Base-by-base conservation (phyloP, 2,329 filamentous ascomycete genomes). In the Ascochyta rabiei region DNA sequence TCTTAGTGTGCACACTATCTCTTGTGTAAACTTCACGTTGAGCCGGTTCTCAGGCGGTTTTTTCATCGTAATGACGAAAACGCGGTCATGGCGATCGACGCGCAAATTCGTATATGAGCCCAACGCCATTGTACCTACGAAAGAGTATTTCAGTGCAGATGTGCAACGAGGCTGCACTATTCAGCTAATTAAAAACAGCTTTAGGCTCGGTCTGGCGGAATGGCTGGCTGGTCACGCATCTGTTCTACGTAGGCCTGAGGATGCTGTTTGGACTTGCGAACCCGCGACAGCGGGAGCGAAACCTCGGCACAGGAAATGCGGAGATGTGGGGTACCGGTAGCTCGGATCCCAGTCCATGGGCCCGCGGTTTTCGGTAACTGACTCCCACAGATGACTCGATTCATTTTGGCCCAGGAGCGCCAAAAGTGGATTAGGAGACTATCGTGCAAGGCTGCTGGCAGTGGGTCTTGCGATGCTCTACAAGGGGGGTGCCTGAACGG, bases 1-100 rank as follows among this genome's bases (percentile, higher is more conserved):
- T 59, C 77, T 77, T 50, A 82, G 79, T 2, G 81, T 80, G 30
- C 72, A 66, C 57, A 84, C 84, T 33, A 84, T 77, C 56, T 82
- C 80, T 65, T 84, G 82, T 37, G 79, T 79, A 57, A 79, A 83
- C 7, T 68, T 70, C 15, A 76, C 74, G 62, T 81, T 82, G 42
- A 84, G 64, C 19, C 82, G 76, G 64, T 85, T 84, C 64, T 84
- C 82, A 1, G 81, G 81, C 9, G 79, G 73, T 60, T 82, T 83
- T 46, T 80, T 76, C 76, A 84, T 80, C 8, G 81, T 83, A 43
- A 84, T 76, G 48, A 84, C 73, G 64, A 81, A 83, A 59, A 82
- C 70, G 56, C 79, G 77, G 59, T 76, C 78, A 68, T 80, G 68
- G 49, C 77, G 77, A 49, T 78, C 76, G 28, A 82, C 69, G 5